Evolutionary conservation across 2,329 filamentous ascomycete genomes (phyloP).

Genomic region (Fusarium sarcochroum): DNA sequence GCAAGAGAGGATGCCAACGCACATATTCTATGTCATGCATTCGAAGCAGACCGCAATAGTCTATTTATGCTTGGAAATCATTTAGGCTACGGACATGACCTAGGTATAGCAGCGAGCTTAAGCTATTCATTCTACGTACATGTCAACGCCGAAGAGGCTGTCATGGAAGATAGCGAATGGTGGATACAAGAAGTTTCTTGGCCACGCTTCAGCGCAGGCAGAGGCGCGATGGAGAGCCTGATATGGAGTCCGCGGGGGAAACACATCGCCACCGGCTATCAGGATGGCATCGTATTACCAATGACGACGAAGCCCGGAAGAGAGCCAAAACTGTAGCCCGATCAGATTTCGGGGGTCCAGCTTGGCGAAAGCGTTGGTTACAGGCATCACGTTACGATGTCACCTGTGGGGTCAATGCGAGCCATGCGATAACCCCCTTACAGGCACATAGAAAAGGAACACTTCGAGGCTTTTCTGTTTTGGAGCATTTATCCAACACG

Average conservation of each 20-base stretch:
- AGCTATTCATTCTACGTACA: conserved; percentile 68
- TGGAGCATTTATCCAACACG: not conserved
- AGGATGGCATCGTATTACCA: conserved; percentile 63
- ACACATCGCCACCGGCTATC: conserved; percentile 68
- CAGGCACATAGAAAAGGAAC: not conserved
- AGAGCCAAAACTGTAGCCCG: conserved; percentile 22
- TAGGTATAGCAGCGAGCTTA: conserved; percentile 61
- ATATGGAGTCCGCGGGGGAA: conserved; percentile 68
- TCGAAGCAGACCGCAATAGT: conserved; percentile 67
- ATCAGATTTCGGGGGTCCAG: not conserved
- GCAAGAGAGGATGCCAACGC: conserved; percentile 57
- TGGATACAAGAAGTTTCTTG: conserved; percentile 68
- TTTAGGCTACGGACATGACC: conserved; percentile 60
- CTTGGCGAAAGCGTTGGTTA: not conserved
- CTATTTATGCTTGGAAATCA: conserved; percentile 66
- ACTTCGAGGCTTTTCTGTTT: not conserved
- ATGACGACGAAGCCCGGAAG: conserved; percentile 2
- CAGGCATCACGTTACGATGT: not conserved
- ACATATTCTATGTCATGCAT: conserved; percentile 65
- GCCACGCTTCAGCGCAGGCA: conserved; percentile 62
- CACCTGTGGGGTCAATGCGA: not conserved
- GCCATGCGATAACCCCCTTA: not conserved
- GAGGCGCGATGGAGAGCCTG: conserved; percentile 63
- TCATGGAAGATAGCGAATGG: conserved; percentile 64
- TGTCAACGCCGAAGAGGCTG: conserved; percentile 62